Conservation (phyloP, 2,329 filamentous ascomycete genomes). For the Colletotrichum sp. region DNA sequence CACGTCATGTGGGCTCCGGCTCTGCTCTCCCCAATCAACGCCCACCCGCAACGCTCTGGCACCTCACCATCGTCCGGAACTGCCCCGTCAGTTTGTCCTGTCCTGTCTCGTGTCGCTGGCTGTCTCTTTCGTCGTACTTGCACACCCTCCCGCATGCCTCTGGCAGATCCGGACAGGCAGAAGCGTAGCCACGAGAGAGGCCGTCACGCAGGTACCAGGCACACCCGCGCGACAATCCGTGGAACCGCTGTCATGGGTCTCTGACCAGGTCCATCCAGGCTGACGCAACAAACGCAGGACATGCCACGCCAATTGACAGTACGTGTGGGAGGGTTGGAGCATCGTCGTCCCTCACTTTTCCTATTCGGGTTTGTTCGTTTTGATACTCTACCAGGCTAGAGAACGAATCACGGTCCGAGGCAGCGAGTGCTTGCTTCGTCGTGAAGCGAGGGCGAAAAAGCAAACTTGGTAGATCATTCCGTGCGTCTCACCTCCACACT, state of each 20-base stretch:
- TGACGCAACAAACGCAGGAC: not conserved
- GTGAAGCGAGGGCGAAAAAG: not conserved
- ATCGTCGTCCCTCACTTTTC: not conserved
- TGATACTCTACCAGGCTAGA: not conserved
- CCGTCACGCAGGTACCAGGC: not conserved
- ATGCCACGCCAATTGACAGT: not conserved
- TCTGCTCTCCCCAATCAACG: not conserved
- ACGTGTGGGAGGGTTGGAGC: not conserved
- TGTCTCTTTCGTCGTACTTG: not conserved
- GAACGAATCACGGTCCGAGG: not conserved
- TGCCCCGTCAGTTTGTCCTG: not conserved
- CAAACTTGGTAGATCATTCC: not conserved
- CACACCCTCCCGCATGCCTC: not conserved
- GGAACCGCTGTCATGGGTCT: slow-evolving; percentile 11
- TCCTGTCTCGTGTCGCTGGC: not conserved
- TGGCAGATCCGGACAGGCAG: not conserved
- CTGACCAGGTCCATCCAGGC: slow-evolving; percentile 2
- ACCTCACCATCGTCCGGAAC: not conserved
- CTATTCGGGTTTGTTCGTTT: not conserved
- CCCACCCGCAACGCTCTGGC: not conserved
- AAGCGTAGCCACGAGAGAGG: not conserved
- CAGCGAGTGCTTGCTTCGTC: not conserved
- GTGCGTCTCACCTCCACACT: not conserved
- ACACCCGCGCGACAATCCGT: not conserved
- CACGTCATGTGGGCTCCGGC: not conserved